These are phyloP conservation scores for Gyrodon lividus DNA, from an alignment of 768 basidiomycete genomes.

Conservation along the genomic window DNA sequence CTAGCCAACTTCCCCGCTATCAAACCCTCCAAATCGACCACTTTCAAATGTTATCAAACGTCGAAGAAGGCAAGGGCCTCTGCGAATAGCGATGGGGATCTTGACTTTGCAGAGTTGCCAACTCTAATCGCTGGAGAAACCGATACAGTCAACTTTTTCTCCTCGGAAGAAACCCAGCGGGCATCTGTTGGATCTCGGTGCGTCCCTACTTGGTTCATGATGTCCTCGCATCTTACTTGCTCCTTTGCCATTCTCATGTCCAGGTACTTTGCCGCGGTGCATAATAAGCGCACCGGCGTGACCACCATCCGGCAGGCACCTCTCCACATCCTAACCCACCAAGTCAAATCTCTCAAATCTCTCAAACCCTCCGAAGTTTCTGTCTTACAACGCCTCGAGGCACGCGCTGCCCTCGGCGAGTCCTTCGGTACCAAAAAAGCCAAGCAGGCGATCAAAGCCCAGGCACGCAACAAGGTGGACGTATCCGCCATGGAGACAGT, in stretches of 20 bases:
- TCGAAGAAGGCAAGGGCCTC: conserved; percentile 27
- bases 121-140: conserved; percentile 77
- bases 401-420: conserved; percentile 79
- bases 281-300: conserved; percentile 72
- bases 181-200: conserved; percentile 69
- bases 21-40: conserved; percentile 52
- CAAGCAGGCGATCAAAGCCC: conserved; percentile 77
- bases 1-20: conserved; percentile 67
- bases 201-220: conserved; percentile 23
- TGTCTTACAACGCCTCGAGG: conserved; percentile 52
- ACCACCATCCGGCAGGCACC: conserved; percentile 67
- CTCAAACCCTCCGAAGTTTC: conserved; percentile 51
- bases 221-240: conserved; percentile 3
- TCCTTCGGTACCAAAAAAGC: conserved; percentile 96
- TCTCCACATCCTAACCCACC: conserved; percentile 67
- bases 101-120: conserved; percentile 31
- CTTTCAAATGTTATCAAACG: conserved; percentile 63
- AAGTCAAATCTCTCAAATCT: conserved; percentile 83
- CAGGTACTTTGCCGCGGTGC: conserved; percentile 84
- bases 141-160: conserved; percentile 78
- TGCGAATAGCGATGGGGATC: conserved; percentile 24
- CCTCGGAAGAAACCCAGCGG: conserved; percentile 51
- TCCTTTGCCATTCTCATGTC: neutral
- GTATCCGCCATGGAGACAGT: conserved; percentile 84
- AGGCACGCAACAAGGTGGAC: conserved; percentile 89